These are phyloP conservation scores for Apophysomyces sp. DNA, from an alignment of 371 early-diverging fungal genomes.

Conservation along the genomic window DNA sequence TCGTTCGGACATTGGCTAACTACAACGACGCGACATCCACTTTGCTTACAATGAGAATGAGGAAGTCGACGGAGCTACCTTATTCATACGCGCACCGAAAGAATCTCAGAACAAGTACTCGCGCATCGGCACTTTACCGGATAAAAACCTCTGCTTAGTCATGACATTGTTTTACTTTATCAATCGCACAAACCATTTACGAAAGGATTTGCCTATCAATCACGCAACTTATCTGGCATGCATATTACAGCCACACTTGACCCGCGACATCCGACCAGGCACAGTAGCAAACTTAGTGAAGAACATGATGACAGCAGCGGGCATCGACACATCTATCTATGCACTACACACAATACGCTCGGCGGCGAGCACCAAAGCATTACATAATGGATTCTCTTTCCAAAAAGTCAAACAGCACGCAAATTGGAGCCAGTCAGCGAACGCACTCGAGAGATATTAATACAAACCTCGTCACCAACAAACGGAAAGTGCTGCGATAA, in stretches of 20 bases:
- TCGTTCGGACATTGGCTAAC: slow-evolving; percentile 12
- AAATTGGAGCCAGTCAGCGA: slow-evolving; percentile 4
- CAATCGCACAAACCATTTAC: neutral
- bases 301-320: neutral
- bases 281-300: slow-evolving; percentile 9
- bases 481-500: too few species aligned
- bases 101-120: slow-evolving; percentile 9
- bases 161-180: slow-evolving; percentile 5
- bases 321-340: neutral
- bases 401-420: slow-evolving; percentile 3
- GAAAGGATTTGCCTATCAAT: too few species aligned
- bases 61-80: too few species aligned
- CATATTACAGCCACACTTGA: too few species aligned
- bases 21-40: slow-evolving; percentile 14
- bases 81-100: slow-evolving; percentile 8
- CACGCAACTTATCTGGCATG: too few species aligned
- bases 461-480: neutral
- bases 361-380: slow-evolving; percentile 7
- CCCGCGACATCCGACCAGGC: neutral
- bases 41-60: too few species aligned
- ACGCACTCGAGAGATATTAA: slow-evolving; percentile 3
- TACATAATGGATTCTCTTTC: neutral
- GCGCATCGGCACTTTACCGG: slow-evolving; percentile 1
- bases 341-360: neutral
- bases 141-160: neutral